These are phyloP conservation scores for Seminavis robusta DNA, from an alignment of 108 stramenopile genomes.

Conservation along the genomic window DNA sequence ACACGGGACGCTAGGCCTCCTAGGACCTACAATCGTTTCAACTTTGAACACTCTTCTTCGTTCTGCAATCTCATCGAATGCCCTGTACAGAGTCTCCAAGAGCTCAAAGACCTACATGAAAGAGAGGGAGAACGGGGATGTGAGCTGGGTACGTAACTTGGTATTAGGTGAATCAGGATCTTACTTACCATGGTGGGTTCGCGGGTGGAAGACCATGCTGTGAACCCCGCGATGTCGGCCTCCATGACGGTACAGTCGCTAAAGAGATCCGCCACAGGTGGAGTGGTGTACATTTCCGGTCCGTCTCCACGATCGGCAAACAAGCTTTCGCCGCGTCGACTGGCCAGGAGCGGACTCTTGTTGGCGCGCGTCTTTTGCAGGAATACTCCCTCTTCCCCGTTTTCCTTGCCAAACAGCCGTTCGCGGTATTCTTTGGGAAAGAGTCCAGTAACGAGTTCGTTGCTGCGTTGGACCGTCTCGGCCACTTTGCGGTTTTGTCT, in stretches of 20 bases:
- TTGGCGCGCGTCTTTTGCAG: background rate
- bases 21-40: slow-evolving; percentile 1
- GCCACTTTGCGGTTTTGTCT: slow-evolving; percentile 6
- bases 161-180: no score
- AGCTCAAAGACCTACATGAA: slow-evolving; percentile 16
- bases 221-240: no score
- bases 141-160: no score
- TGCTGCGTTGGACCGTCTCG: background rate
- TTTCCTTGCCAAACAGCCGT: slow-evolving; percentile 8
- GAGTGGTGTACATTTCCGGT: no score
- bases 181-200: no score
- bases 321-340: no score
- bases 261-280: no score
- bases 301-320: no score
- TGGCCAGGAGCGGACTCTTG: no score
- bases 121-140: no score
- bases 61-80: slow-evolving; percentile 9
- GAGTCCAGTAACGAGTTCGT: background rate
- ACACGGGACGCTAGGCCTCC: background rate
- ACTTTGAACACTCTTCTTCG: slow-evolving; percentile 13
- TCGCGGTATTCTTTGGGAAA: slow-evolving; percentile 11
- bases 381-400: background rate
- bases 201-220: no score
- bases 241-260: no score
- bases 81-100: slow-evolving; percentile 13